Evolutionary conservation across 2,329 filamentous ascomycete genomes (phyloP), one percentile per base, ranked within the genome.

Genomic region (Cercospora brassicicola): DNA sequence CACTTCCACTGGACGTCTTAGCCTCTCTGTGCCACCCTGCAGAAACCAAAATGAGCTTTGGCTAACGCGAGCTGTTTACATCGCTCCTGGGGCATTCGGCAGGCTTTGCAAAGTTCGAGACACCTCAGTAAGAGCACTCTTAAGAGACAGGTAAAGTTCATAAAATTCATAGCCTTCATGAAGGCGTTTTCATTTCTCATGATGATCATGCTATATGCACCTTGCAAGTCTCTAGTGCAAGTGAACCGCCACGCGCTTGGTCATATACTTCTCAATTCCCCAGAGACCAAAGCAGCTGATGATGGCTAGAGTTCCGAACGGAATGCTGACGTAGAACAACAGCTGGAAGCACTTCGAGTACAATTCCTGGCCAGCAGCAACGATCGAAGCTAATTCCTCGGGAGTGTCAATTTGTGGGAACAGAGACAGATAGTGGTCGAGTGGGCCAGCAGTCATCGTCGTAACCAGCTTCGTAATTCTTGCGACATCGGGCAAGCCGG

Each of bases 271-370:
- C 31, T 68, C 68, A 28, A 72, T 66, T 15, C 68, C 70, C 64
- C 66, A 70, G 1, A 72, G 66, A 15, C 62, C 62, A 18, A 72
- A 59, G 59, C 70, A 72, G 26, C 65, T 69, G 18, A 61, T 48
- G 15, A 64, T 68, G 11, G 69, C 70, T 1, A 72, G 57, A 9
- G 69, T 66, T 11, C 66, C 72, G 18, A 71, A 71, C 13, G 66
- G 66, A 36, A 73, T 65, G 30, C 68, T 66, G 13, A 72, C 69
- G 15, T 72, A 65, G 61, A 73, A 72, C 18, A 73, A 59, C 56
- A 72, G 51, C 23, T 70, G 71, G 28, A 72, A 71, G 33, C 59
- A 66, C 36, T 69, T 71, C 18, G 67, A 67, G 20, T 75, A 75
- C 62, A 71, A 64, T 36, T 68, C 64, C 51, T 74, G 70, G 5